Evolutionary conservation across 2,329 filamentous ascomycete species (phyloP).

Genomic region (Fusarium sp.): DNA sequence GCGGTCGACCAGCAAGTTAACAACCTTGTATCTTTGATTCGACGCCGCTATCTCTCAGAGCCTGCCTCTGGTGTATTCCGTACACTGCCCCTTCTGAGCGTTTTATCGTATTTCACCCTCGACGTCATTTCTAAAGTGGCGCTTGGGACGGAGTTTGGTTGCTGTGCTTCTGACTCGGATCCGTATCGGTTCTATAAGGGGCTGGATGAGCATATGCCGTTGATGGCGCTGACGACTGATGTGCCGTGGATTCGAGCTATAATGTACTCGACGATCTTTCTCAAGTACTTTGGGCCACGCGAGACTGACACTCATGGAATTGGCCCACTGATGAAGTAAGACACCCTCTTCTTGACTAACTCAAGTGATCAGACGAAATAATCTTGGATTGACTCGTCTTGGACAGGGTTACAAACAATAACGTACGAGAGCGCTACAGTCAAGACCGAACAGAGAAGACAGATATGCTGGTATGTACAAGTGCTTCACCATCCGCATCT

Average conservation of each 20-base stretch:
- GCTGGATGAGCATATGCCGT: background rate
- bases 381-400: too few relatives aligned
- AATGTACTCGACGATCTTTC: background rate
- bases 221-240: background rate
- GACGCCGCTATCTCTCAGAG: background rate
- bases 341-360: too few relatives aligned
- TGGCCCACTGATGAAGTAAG: background rate
- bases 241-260: background rate
- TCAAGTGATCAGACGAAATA: too few relatives aligned
- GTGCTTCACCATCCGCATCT: too few relatives aligned
- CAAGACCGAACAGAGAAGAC: background rate
- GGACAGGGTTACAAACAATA: slow-evolving; percentile 2
- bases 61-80: background rate
- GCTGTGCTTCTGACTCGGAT: slow-evolving; percentile 1
- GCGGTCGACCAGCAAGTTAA: background rate
- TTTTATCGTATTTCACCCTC: background rate
- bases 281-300: background rate
- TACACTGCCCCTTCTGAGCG: background rate
- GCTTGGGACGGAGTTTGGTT: background rate
- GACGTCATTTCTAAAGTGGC: slow-evolving; percentile 3
- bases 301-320: background rate
- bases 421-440: background rate
- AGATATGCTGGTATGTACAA: slow-evolving; percentile 3
- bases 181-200: background rate
- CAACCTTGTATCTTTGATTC: background rate